Percentiles rank a stretch among this genome's conserved stretches.
Evolutionary conservation across 495 filamentous ascomycete genomes (phyloP).

Genomic region (Durotheca rogersii): DNA sequence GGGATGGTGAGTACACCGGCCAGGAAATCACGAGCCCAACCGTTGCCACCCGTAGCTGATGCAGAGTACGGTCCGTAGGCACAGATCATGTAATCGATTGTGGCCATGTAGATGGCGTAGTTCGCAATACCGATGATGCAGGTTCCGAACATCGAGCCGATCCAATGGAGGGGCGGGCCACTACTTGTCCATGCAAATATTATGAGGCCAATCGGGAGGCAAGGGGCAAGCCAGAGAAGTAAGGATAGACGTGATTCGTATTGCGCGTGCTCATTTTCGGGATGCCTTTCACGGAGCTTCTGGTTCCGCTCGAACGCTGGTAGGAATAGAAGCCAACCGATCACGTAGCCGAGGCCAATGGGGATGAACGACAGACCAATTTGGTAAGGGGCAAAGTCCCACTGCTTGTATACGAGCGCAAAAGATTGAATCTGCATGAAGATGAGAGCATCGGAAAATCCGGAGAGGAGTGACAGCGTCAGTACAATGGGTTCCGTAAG

Average conservation of each 20-base stretch:
- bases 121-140: constrained; percentile 68
- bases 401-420: constrained; percentile 62
- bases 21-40: constrained; percentile 72
- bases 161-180: constrained; percentile 64
- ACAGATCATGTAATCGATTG: constrained; percentile 84
- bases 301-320: constrained; percentile 62
- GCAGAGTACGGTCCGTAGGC: constrained; percentile 77
- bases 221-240: constrained; percentile 63
- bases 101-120: constrained; percentile 75
- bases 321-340: constrained; percentile 64
- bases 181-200: constrained; percentile 68
- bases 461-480: constrained; percentile 67
- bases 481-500: constrained; percentile 74
- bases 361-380: constrained; percentile 64
- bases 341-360: constrained; percentile 63
- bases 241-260: constrained; percentile 58
- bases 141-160: constrained; percentile 58
- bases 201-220: constrained; percentile 66
- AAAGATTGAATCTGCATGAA: constrained; percentile 77
- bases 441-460: constrained; percentile 79
- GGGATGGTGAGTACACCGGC: constrained; percentile 76
- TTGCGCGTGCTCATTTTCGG: constrained; percentile 60
- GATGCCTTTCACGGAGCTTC: constrained; percentile 50
- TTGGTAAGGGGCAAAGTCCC: constrained; percentile 56
- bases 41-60: constrained; percentile 75